Evolutionary conservation across 2,329 filamentous ascomycete genomes (phyloP).

Genomic region (Pseudofabraea citricarpa): DNA sequence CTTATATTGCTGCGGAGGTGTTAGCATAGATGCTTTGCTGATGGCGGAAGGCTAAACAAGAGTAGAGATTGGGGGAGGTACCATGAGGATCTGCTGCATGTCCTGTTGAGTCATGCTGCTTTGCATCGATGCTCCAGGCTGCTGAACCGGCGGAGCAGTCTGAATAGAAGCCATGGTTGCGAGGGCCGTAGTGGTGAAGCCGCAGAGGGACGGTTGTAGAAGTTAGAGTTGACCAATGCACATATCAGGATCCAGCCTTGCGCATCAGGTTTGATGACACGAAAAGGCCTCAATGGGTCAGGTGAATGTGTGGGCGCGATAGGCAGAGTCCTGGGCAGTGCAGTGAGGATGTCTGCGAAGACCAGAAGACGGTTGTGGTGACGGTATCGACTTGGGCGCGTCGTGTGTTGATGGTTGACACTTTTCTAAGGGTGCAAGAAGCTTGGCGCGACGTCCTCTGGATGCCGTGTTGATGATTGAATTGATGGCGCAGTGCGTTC

Average conservation of each 20-base stretch:
- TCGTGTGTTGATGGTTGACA: constrained; percentile 24
- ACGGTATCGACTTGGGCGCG: constrained; percentile 19
- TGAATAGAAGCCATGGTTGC: constrained; percentile 76
- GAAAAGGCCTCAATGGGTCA: constrained; percentile 8
- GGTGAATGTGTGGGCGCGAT: no score
- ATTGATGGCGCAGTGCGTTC: constrained; percentile 3
- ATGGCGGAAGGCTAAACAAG: no score
- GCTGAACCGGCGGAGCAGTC: constrained; percentile 62
- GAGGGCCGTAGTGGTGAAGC: constrained; percentile 5
- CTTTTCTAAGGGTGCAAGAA: constrained; percentile 22
- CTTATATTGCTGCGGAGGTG: constrained; percentile 66
- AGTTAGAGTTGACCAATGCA: constrained; percentile 18
- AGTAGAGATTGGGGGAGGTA: constrained; percentile 38
- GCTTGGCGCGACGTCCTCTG: constrained; percentile 27
- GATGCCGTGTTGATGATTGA: constrained; percentile 4
- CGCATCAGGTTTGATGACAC: constrained; percentile 25
- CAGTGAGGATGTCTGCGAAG: constrained; percentile 6
- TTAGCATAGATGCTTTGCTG: constrained; percentile 22
- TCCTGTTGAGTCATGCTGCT: constrained; percentile 67
- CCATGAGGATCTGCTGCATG: constrained; percentile 68
- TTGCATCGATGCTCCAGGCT: constrained; percentile 55
- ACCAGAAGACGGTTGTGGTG: constrained; percentile 15
- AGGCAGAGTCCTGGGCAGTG: constrained; percentile 8
- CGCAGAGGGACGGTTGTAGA: constrained; percentile 10
- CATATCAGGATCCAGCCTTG: constrained; percentile 30